Evolutionary conservation across 768 basidiomycete species (phyloP), one percentile per base, ranked within the genome.

Genomic region (Panus rudis): DNA sequence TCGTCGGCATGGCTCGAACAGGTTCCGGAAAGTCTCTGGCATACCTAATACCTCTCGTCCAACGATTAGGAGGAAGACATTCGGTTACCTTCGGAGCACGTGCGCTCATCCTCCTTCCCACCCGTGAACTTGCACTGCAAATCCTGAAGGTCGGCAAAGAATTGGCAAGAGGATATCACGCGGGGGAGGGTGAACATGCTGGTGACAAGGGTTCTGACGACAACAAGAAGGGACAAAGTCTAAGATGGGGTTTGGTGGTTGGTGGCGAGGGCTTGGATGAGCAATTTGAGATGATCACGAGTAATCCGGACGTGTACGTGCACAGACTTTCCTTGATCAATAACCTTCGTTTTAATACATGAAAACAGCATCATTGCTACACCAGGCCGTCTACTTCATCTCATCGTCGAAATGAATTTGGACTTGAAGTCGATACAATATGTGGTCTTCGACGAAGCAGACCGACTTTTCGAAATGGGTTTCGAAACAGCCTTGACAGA

Each of bases 1-100:
- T 99, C 12, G 91, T 98, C 12, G 94, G 91, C 31, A 99, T 98
- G 96, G 94, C 96, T 27, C 78, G 96, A 27, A 99, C 96, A 4
- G 96, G 96, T 31, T 96, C 92, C 2, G 96, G 96, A 47, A 98
- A 98, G 67, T 93, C 93, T 8, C 76, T 99, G 26, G 94, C 94
- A 16, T 99, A 93, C 60, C 79, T 98, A 73, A 69, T 98, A 20
- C 96, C 96, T 39, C 74, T 99, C 13, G 71, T 96, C 0, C 87
- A 93, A 45, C 76, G 90, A 35, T 75, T 99, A 6, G 79, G 84
- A 5, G 88, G 89, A 7, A 69, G 80, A 26, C 92, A 96, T 58
- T 73, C 80, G 1, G 75, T 80, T 10, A 67, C 78, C 0, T 92
- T 92, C 51, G 92, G 92, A 28, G 81, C 89, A 5, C 75, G 92